Evolutionary conservation across 2,329 filamentous ascomycete species (phyloP).

Genomic region (Seiridium unicorne): DNA sequence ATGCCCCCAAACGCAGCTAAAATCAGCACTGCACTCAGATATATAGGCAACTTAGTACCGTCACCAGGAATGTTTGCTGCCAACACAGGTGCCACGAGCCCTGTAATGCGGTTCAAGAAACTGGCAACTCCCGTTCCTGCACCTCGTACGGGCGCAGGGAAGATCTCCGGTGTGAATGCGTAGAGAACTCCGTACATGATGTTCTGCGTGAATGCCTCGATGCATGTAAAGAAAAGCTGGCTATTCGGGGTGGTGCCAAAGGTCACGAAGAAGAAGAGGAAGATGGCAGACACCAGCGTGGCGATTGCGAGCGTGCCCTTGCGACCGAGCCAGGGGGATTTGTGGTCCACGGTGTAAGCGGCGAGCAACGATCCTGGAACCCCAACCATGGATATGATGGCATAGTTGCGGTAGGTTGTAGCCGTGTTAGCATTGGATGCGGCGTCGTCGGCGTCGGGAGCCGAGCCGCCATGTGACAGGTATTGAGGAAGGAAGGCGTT

Average conservation of each 20-base stretch:
- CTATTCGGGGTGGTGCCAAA: constrained; percentile 53
- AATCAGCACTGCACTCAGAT: constrained; percentile 55
- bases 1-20: constrained; percentile 59
- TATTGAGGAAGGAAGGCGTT: constrained; percentile 91
- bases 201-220: constrained; percentile 71
- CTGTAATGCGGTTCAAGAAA: constrained; percentile 67
- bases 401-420: constrained; percentile 74
- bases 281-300: constrained; percentile 65
- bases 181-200: constrained; percentile 78
- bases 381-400: constrained; percentile 74
- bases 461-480: constrained; percentile 57
- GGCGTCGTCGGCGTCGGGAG: constrained; percentile 23
- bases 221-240: constrained; percentile 65
- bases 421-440: constrained; percentile 22
- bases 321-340: constrained; percentile 63
- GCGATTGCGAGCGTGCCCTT: constrained; percentile 69
- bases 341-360: constrained; percentile 67
- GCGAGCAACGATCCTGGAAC: constrained; percentile 76
- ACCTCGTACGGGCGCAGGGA: constrained; percentile 69
- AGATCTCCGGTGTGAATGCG: constrained; percentile 75
- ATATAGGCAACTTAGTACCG: constrained; percentile 56
- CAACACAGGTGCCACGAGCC: constrained; percentile 67
- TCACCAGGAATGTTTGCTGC: constrained; percentile 60
- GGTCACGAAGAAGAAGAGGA: constrained; percentile 66
- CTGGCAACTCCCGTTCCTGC: constrained; percentile 72